These are phyloP conservation scores for Pseudonitzschia delicatissima DNA, from an alignment of 108 stramenopile genomes.

Conservation along the genomic window DNA sequence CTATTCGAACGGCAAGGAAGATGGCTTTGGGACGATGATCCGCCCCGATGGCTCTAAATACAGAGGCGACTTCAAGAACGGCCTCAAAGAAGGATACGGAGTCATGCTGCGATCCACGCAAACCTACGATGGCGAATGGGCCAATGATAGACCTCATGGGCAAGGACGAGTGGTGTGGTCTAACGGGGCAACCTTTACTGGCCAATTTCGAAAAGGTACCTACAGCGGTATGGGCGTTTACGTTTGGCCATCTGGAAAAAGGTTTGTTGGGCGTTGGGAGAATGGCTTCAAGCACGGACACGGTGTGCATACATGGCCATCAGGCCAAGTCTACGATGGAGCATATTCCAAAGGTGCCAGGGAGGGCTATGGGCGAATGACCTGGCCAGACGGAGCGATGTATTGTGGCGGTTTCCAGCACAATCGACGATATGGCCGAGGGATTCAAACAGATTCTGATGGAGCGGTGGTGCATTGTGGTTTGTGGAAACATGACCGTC, in stretches of 20 bases:
- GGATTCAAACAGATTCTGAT: conserved; percentile 22
- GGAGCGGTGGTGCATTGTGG: conserved; percentile 31
- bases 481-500: conserved; percentile 31
- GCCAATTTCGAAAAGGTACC: conserved; percentile 37
- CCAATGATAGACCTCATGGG: conserved; percentile 35
- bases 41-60: conserved; percentile 41
- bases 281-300: conserved; percentile 38
- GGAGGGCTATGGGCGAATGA: conserved; percentile 47
- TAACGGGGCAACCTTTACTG: conserved; percentile 43
- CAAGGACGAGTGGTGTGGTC: conserved; percentile 45
- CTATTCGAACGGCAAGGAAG: conserved; percentile 43
- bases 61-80: conserved; percentile 42
- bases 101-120: conserved; percentile 40
- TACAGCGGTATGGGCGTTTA: conserved; percentile 46
- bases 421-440: conserved; percentile 37
- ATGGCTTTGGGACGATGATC: conserved; percentile 50
- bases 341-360: conserved; percentile 39
- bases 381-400: conserved; percentile 35
- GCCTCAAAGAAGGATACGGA: conserved; percentile 42
- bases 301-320: conserved; percentile 35
- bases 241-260: conserved; percentile 33
- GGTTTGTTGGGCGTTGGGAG: conserved; percentile 40
- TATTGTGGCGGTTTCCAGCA: conserved; percentile 45
- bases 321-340: conserved; percentile 41
- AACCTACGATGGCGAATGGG: conserved; percentile 51